Percentiles rank a stretch among this genome's conserved stretches.
Evolutionary conservation across 352 stramenopile species (phyloP).

Genomic region (Phytopythium kandeliae): DNA sequence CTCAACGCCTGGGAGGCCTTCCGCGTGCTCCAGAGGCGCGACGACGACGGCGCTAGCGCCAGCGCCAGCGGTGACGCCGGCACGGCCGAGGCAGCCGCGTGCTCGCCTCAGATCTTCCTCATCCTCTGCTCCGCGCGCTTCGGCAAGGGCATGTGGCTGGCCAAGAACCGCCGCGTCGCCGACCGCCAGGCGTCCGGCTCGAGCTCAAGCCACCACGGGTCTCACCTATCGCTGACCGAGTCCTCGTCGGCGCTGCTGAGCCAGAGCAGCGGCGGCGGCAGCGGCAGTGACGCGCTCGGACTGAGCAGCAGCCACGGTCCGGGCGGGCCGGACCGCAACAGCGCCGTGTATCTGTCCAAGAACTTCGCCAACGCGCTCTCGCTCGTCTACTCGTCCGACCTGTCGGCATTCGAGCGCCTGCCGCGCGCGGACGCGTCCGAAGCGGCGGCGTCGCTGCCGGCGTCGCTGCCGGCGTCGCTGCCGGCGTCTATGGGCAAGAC

Average conservation of each 20-base stretch:
- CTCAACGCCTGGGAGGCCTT: constrained; percentile 70
- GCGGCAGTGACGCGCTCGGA: constrained; percentile 3
- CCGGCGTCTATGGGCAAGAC: constrained; percentile 5
- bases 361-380: constrained; percentile 61
- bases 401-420: constrained; percentile 38
- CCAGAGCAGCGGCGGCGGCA: constrained; percentile 9
- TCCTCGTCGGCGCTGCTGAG: background rate
- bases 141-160: constrained; percentile 79
- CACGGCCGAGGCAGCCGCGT: background rate
- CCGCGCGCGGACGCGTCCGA: constrained; percentile 3
- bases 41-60: constrained; percentile 4
- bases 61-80: constrained; percentile 9
- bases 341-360: constrained; percentile 58
- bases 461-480: background rate
- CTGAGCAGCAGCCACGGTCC: constrained; percentile 11
- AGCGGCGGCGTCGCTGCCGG: background rate
- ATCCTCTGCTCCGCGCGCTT: constrained; percentile 75
- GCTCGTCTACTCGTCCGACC: constrained; percentile 62
- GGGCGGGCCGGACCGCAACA: constrained; percentile 7
- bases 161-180: constrained; percentile 25
- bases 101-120: constrained; percentile 43
- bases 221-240: background rate
- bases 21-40: constrained; percentile 46
- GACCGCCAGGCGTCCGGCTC: background rate
- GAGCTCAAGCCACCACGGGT: background rate